Percentiles rank a stretch among this genome's conserved stretches.
phyloP scores from a whole-genome alignment of 129 eudicot species.

The Lactuca sativa region DNA sequence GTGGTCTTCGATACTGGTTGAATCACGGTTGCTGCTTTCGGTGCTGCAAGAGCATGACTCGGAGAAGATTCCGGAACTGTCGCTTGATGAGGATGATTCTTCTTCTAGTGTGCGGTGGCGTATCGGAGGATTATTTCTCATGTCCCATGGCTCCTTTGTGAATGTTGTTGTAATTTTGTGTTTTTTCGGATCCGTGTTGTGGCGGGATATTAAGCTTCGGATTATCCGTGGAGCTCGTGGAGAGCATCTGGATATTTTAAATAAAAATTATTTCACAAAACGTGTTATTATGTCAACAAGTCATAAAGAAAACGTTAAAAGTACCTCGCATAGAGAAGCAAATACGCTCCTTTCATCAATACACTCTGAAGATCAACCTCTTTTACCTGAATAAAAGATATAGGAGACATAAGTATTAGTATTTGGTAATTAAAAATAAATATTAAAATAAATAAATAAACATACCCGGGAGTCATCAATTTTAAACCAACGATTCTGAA shows the following conservation, averaged over 20 bases:
- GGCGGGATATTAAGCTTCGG: slow-evolving; percentile 39
- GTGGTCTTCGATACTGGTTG: slow-evolving; percentile 43
- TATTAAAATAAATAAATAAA: neutral
- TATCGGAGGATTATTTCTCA: slow-evolving; percentile 21
- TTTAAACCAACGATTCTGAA: slow-evolving; percentile 75
- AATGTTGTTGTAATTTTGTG: slow-evolving; percentile 21
- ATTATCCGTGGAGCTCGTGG: slow-evolving; percentile 79
- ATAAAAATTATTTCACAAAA: too few species aligned
- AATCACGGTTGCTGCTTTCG: slow-evolving; percentile 55
- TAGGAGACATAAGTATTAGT: neutral
- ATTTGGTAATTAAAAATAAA: neutral
- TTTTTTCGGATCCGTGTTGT: slow-evolving; percentile 45
- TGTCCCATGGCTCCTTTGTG: slow-evolving; percentile 41
- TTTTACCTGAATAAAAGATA: slow-evolving; percentile 45
- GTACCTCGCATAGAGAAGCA: slow-evolving; percentile 91
- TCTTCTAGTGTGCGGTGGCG: slow-evolving; percentile 44
- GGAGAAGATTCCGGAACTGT: slow-evolving; percentile 50
- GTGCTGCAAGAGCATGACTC: slow-evolving; percentile 58
- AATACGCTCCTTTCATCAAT: slow-evolving; percentile 74
- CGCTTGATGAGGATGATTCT: slow-evolving; percentile 48
- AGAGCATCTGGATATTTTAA: slow-evolving; percentile 49
- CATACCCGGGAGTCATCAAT: slow-evolving; percentile 81
- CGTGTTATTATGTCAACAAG: too few species aligned
- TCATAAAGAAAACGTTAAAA: neutral
- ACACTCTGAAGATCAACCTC: slow-evolving; percentile 63